Evolutionary conservation across 495 filamentous ascomycete genomes (phyloP), one percentile per base, ranked within the genome.

Genomic region (Penicillium fimorum): DNA sequence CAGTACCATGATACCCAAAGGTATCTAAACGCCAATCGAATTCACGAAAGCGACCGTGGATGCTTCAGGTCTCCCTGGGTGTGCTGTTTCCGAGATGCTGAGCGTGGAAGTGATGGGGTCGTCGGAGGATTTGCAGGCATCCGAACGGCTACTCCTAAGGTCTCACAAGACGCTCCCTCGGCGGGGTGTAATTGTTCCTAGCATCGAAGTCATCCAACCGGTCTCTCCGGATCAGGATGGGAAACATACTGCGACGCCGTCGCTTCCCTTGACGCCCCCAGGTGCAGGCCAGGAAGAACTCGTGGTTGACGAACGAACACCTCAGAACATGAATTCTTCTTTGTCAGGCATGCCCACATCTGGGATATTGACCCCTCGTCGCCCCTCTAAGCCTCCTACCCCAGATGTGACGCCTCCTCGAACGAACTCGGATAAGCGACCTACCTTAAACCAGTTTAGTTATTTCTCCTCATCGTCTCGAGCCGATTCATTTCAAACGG

Each of bases 401-500:
- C 87, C 87, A 6, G 87, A 91, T 65, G 80, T 84, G 24, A 89
- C 87, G 18, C 88, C 87, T 53, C 87, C 89, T 37, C 80, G 79
- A 49, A 74, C 70, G 52, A 64, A 71, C 18, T 66, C 72, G 10
- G 69, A 72, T 11, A 82, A 72, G 50, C 65, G 79, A 37, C 76
- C 76, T 13, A 78, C 79, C 8, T 56, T 71, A 24, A 64, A 60
- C 41, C 64, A 68, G 11, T 62, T 67, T 22, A 62, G 66, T 11
- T 64, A 72, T 41, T 57, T 67, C 6, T 73, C 76, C 5, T 70
- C 65, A 13, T 79, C 78, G 4, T 78, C 86, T 42, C 82, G 84
- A 17, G 77, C 84, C 20, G 85, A 90, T 29, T 91, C 88, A 4
- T 92, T 90, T 61, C 83, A 76, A 55, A 92, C 89, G 0, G 88